These are phyloP conservation scores for Guillardia theta DNA, from an alignment of 78 protist species.

Conservation along the genomic window DNA sequence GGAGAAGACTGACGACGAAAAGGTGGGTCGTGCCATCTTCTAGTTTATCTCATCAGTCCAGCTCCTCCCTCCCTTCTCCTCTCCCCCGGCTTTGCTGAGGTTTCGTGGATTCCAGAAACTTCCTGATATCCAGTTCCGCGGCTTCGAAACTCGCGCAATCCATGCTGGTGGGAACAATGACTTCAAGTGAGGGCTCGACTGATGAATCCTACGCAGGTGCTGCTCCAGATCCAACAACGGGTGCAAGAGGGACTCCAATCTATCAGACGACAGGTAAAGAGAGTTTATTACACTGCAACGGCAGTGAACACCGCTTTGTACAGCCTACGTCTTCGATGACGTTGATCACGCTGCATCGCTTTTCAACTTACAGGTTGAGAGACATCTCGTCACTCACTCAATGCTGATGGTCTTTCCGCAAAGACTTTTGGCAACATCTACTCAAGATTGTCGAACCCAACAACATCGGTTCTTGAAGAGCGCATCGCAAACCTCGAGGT, in stretches of 20 bases:
- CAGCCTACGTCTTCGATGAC: slow-evolving; percentile 49
- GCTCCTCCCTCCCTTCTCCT: background rate
- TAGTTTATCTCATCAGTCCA: background rate
- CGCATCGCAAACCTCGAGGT: slow-evolving; percentile 51
- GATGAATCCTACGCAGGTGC: too few species aligned
- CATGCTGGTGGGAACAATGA: slow-evolving; percentile 43
- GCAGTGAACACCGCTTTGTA: too few species aligned
- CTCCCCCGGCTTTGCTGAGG: background rate
- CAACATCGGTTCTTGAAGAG: slow-evolving; percentile 46
- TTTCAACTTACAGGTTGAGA: slow-evolving; percentile 55
- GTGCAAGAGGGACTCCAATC: background rate
- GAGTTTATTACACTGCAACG: too few species aligned
- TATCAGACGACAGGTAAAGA: too few species aligned
- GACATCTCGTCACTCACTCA: too few species aligned
- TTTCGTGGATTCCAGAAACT: background rate
- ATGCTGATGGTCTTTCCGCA: too few species aligned
- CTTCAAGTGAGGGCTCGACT: too few species aligned
- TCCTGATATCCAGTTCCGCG: background rate
- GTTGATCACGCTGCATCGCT: slow-evolving; percentile 62
- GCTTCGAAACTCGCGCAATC: slow-evolving; percentile 37
- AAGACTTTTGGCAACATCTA: slow-evolving; percentile 60
- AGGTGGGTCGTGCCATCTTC: background rate
- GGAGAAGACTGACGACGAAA: background rate
- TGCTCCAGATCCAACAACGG: background rate
- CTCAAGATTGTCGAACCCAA: slow-evolving; percentile 59